Evolutionary conservation across 352 stramenopile genomes (phyloP), one percentile per base, ranked within the genome.

Genomic region (Globisporangium sylvaticum): DNA sequence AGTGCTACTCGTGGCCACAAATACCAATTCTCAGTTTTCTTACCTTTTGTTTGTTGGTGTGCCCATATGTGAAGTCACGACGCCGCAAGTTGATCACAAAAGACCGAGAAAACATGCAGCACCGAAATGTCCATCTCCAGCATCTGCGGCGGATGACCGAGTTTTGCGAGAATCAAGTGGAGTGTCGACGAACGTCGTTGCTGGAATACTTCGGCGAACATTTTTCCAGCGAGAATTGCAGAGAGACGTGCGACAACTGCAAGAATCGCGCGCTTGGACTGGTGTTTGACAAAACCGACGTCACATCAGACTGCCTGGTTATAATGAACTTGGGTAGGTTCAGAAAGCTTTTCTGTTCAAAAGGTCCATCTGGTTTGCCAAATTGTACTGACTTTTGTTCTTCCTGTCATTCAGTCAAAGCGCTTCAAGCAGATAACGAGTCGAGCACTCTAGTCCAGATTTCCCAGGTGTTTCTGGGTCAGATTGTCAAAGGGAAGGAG

Each of bases 121-220:
- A 96, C 64, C 73, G 76, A 1, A 94, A 94, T 53, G 88, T 96
- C 0, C 87, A 96, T 54, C 72, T 96, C 42, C 71, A 96, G 58
- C 83, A 96, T 58, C 76, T 96, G 34, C 81, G 85, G 27, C 83
- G 88, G 22, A 96, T 96, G 82, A 84, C 80, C 0, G 84, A 95
- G 66, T 96, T 95, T 67, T 96, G 88, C 64, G 88, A 96, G 64
- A 96, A 96, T 59, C 86, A 95, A 75, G 76, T 94, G 4, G 88
- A 96, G 68, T 96, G 88, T 60, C 80, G 88, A 9, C 80, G 88
- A 58, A 95, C 87, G 31, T 89, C 82, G 25, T 67, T 96, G 34
- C 69, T 96, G 9, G 88, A 94, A 70, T 96, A 95, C 67, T 96
- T 96, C 72, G 88, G 88, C n/a, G 88, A 96, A 56, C 87, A 96